A percentile compares a stretch with the other conserved stretches of the same genome.
phyloP scores from a whole-genome alignment of 1,284 basidiomycete species.

The Cryptococcus sp. region DNA sequence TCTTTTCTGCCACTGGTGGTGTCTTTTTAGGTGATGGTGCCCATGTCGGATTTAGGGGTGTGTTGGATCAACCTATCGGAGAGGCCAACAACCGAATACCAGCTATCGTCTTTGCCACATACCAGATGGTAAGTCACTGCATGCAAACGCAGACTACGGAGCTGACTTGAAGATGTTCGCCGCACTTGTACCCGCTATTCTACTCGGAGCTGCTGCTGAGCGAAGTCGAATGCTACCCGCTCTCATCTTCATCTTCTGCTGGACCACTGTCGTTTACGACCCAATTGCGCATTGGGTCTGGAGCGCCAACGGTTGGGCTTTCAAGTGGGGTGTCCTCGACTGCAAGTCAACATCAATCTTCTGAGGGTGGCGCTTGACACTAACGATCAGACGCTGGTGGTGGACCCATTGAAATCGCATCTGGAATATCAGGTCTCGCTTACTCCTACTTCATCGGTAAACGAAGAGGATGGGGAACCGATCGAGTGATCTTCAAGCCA shows the following conservation, averaged over 20 bases:
- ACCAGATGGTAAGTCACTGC: constrained; percentile 58
- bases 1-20: constrained; percentile 66
- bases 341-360: constrained; percentile 38
- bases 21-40: constrained; percentile 60
- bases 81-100: constrained; percentile 56
- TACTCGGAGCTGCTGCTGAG: constrained; percentile 68
- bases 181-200: constrained; percentile 53
- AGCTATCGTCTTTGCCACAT: constrained; percentile 67
- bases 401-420: constrained; percentile 88
- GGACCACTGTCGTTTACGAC: constrained; percentile 63
- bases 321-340: constrained; percentile 85
- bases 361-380: not conserved
- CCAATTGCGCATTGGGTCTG: constrained; percentile 75
- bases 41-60: constrained; percentile 58
- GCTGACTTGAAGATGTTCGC: constrained; percentile 38
- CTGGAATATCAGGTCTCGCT: constrained; percentile 78
- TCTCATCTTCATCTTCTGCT: constrained; percentile 80
- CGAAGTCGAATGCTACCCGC: constrained; percentile 81
- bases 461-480: constrained; percentile 63
- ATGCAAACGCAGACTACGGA: not conserved
- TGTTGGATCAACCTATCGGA: constrained; percentile 70
- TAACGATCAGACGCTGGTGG: constrained; percentile 58
- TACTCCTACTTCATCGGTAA: constrained; percentile 65
- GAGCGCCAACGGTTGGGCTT: constrained; percentile 76
- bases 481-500: constrained; percentile 82